Conservation (phyloP, 1,284 basidiomycete species). For the Rhodotorula sp. region DNA sequence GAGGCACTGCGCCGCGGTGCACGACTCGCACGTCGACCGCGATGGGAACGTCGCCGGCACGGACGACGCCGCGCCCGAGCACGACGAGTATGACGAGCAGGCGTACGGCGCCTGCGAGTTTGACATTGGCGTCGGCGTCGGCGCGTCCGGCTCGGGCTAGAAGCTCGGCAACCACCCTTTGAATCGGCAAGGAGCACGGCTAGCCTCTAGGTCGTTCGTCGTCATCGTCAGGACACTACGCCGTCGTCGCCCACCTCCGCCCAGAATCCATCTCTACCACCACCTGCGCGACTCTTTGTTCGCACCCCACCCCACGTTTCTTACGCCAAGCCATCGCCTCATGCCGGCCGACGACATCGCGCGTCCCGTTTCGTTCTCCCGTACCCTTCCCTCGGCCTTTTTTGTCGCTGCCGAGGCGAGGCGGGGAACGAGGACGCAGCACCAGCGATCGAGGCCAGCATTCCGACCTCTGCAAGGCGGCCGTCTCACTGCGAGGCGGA, state of each 20-base stretch:
- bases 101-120: slow-evolving; percentile 5
- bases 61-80: not conserved
- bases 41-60: slow-evolving; percentile 20
- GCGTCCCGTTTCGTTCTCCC: not conserved
- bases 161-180: not conserved
- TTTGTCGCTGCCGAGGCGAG: not conserved
- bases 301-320: not conserved
- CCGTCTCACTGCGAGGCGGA: not conserved
- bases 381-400: not conserved
- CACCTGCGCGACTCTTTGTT: not conserved
- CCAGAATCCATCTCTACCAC: not conserved
- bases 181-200: not conserved
- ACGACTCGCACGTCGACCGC: slow-evolving; percentile 34
- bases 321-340: slow-evolving; percentile 7
- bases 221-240: not conserved
- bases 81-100: slow-evolving; percentile 2
- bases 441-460: not conserved
- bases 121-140: no score
- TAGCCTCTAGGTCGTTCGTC: not conserved
- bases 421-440: not conserved
- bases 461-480: slow-evolving; percentile 1
- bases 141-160: not conserved
- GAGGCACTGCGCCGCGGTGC: slow-evolving; percentile 44
- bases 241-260: not conserved
- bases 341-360: not conserved